Base-by-base conservation (phyloP, 768 basidiomycete species). In the Tylopilus plumbeoviolaceoides region DNA sequence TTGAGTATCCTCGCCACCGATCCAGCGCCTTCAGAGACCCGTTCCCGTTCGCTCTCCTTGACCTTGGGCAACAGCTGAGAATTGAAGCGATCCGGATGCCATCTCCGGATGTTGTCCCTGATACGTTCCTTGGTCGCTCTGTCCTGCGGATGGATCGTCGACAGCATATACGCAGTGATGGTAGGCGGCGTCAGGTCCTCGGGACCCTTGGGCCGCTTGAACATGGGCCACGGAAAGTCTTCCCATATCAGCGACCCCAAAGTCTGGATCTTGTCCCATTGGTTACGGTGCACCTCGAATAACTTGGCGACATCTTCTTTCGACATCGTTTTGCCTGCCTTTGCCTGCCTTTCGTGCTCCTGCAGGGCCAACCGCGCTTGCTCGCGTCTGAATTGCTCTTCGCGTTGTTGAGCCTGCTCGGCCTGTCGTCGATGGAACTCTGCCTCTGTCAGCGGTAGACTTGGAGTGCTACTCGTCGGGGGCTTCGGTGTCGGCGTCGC, bases 11-110 rank as follows among this genome's bases (percentile, higher is more conserved):
- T 75, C 45, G 81, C 84, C 47, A 92, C 89, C 27, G 71, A 70
- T 25, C 87, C 88, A 1, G 86, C 86, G n/a, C 84, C 89, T 52
- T 79, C 78, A 69, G 80, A 78, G 46, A 91, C 87, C 61, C 68
- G 78, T 62, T 82, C 87, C 64, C 75, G 77, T 55, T 90, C 86
- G 33, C 65, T 74, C 55, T 84, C 82, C 45, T 72, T 69, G 45
- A 90, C 86, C 68, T 83, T 83, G 11, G 77, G 71, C 63, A 91
- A 65, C 48, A 80, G 70, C 65, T 85, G 83, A 33, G 81, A 82
- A 58, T 90, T 85, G 62, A 91, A 91, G 31, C 86, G 81, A 69
- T 91, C 89, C 5, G 89, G 89, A 68, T 91, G 89, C 89, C 88
- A 91, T 57, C 77, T 72, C 67, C 80, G 78, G 59, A 91, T 77